These are phyloP conservation scores for Gymnopilus dilepis DNA, from an alignment of 768 basidiomycete species.

Conservation along the genomic window DNA sequence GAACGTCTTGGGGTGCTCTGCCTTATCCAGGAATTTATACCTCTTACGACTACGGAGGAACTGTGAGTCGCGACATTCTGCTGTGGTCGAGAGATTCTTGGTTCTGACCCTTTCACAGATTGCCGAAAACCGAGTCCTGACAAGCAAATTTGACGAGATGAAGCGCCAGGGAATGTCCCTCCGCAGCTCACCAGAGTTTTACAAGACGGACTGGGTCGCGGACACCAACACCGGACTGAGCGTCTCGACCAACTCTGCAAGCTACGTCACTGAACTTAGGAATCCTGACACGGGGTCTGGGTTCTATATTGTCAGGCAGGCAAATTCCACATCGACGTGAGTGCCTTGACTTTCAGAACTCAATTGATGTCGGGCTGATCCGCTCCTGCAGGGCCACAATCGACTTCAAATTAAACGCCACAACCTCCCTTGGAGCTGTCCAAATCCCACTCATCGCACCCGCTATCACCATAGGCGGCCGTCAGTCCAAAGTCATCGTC, in stretches of 20 bases:
- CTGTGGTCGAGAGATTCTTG: not conserved
- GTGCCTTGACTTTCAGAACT: slow-evolving; percentile 24
- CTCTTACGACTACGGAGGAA: slow-evolving; percentile 83
- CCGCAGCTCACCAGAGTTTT: slow-evolving; percentile 79
- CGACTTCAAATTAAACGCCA: slow-evolving; percentile 63
- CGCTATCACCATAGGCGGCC: slow-evolving; percentile 63
- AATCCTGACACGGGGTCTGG: slow-evolving; percentile 71
- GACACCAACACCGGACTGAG: slow-evolving; percentile 56
- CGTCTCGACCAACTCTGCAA: slow-evolving; percentile 45
- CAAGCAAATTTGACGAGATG: slow-evolving; percentile 74
- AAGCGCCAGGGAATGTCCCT: slow-evolving; percentile 81
- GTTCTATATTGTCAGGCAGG: slow-evolving; percentile 76
- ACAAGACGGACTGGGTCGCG: slow-evolving; percentile 78
- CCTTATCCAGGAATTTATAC: slow-evolving; percentile 80
- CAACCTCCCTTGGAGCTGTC: slow-evolving; percentile 55
- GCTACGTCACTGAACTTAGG: slow-evolving; percentile 63
- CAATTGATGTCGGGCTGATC: not conserved
- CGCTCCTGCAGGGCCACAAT: slow-evolving; percentile 42
- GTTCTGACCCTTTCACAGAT: slow-evolving; percentile 38
- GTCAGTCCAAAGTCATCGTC: slow-evolving; percentile 75
- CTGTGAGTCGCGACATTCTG: slow-evolving; percentile 35
- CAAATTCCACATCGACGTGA: slow-evolving; percentile 68
- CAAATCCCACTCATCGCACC: slow-evolving; percentile 59
- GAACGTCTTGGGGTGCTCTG: slow-evolving; percentile 85
- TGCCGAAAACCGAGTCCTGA: slow-evolving; percentile 68